Conservation (phyloP, 2,329 filamentous ascomycete species). For the Sarocladium strictum region DNA sequence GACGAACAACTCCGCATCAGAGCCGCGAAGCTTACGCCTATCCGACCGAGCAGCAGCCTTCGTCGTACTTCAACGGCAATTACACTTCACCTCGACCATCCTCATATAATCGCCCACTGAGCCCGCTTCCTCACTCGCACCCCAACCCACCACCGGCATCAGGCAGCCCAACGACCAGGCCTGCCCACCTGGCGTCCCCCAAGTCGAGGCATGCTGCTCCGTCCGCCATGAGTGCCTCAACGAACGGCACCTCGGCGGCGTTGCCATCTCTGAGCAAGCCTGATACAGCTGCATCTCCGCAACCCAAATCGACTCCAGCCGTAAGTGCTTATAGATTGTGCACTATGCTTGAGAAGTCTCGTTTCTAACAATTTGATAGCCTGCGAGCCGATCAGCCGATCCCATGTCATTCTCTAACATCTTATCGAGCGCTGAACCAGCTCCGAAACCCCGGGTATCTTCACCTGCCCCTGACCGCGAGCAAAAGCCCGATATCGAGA, state of each 20-base stretch:
- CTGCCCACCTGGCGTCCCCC: slow-evolving; percentile 41
- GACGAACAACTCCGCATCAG: slow-evolving; percentile 22
- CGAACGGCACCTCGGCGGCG: slow-evolving; percentile 33
- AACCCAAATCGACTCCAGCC: slow-evolving; percentile 31
- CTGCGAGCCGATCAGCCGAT: slow-evolving; percentile 68
- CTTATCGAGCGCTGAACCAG: slow-evolving; percentile 71
- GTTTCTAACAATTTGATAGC: slow-evolving; percentile 36
- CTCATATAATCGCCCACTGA: slow-evolving; percentile 39
- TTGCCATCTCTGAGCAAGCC: slow-evolving; percentile 28
- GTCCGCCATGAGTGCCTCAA: slow-evolving; percentile 28
- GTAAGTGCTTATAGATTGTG: slow-evolving; percentile 23
- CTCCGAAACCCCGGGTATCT: slow-evolving; percentile 45
- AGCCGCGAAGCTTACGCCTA: slow-evolving; percentile 47
- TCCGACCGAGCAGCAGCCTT: slow-evolving; percentile 31
- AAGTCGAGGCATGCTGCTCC: slow-evolving; percentile 37
- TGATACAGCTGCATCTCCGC: slow-evolving; percentile 24
- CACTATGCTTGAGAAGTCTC: not conserved
- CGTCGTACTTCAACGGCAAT: slow-evolving; percentile 42
- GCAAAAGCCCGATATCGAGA: slow-evolving; percentile 11
- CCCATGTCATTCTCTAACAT: slow-evolving; percentile 97
- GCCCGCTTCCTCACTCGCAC: slow-evolving; percentile 45
- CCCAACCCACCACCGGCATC: slow-evolving; percentile 36
- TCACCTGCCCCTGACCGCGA: slow-evolving; percentile 27
- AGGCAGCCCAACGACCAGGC: slow-evolving; percentile 35
- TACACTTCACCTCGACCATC: slow-evolving; percentile 43